Evolutionary conservation across 2,329 filamentous ascomycete genomes (phyloP).

Genomic region (Verruconis gallopava): DNA sequence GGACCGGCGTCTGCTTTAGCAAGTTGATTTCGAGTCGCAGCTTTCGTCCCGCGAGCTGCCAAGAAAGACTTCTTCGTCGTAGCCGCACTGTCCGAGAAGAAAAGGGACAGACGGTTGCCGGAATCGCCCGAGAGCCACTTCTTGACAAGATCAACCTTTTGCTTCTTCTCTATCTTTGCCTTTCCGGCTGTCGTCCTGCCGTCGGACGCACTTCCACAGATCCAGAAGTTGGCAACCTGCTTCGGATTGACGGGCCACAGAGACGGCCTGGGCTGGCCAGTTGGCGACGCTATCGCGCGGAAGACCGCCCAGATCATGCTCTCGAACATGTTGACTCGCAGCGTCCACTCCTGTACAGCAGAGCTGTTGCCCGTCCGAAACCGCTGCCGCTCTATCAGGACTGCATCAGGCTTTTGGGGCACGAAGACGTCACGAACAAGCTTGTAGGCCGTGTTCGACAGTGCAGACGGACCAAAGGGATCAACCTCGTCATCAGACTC

Average conservation of each 20-base stretch:
- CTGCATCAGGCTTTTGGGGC: conserved; percentile 45
- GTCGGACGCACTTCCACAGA: conserved; percentile 13
- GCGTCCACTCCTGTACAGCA: conserved; percentile 67
- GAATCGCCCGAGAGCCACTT: conserved; percentile 8
- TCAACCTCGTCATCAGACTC: conserved; percentile 8
- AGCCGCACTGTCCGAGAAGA: conserved; percentile 23
- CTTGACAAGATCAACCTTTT: conserved; percentile 50
- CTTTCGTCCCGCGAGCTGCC: conserved; percentile 14
- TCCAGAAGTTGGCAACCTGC: conserved; percentile 26
- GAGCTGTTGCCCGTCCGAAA: conserved; percentile 51
- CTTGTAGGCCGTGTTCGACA: conserved; percentile 43
- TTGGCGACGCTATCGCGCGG: conserved; percentile 37
- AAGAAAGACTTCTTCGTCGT: conserved; percentile 25
- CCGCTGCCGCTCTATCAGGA: conserved; percentile 57
- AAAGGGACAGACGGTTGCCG: conserved; percentile 12
- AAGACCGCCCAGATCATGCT: conserved; percentile 66
- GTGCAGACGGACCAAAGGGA: conserved; percentile 27
- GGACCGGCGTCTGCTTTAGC: neutral
- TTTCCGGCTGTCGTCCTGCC: conserved; percentile 24
- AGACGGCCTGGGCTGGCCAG: neutral
- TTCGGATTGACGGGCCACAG: conserved; percentile 22
- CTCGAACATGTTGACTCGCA: conserved; percentile 71
- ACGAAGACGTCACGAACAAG: conserved; percentile 39
- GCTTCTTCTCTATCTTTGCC: conserved; percentile 37
- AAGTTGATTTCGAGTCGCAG: conserved; percentile 12